These are phyloP conservation scores for Cryptococcus neoformans DNA, from an alignment of 1,284 basidiomycete species.

Conservation along the genomic window DNA sequence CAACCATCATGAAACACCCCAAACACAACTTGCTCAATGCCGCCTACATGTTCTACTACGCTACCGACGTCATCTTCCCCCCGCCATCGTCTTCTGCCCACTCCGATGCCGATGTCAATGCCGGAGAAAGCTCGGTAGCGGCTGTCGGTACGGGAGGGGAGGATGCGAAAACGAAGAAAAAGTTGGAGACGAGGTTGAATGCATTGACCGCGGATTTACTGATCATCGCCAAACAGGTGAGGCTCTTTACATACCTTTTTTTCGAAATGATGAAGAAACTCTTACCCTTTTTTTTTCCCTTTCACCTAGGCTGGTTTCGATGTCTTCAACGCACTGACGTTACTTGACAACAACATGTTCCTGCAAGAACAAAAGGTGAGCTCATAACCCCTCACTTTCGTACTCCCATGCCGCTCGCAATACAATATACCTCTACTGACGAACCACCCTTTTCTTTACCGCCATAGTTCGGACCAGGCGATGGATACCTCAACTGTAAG, in stretches of 20 bases:
- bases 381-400: conserved; percentile 1
- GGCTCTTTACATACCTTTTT: conserved; percentile 2
- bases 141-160: conserved; percentile 1
- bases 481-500: conserved; percentile 64
- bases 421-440: too few species aligned
- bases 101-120: neutral
- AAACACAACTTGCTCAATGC: conserved; percentile 52
- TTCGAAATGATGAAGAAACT: too few species aligned
- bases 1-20: conserved; percentile 53
- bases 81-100: conserved; percentile 36
- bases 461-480: conserved; percentile 78
- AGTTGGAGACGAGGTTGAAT: conserved; percentile 67
- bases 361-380: conserved; percentile 74
- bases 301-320: conserved; percentile 70
- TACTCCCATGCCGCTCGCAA: neutral
- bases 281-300: too few species aligned
- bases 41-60: conserved; percentile 58
- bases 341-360: conserved; percentile 90
- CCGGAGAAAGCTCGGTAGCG: conserved; percentile 23
- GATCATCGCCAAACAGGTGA: conserved; percentile 64
- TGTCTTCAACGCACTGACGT: conserved; percentile 90
- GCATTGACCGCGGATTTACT: conserved; percentile 74
- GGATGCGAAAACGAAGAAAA: conserved; percentile 56
- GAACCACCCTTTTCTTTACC: neutral
- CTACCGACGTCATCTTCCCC: conserved; percentile 44